A percentile compares a stretch with the other conserved stretches of the same genome.
These are phyloP conservation scores for Laburnicola sp. DNA, from an alignment of 2,329 filamentous ascomycete species.

Conservation along the genomic window DNA sequence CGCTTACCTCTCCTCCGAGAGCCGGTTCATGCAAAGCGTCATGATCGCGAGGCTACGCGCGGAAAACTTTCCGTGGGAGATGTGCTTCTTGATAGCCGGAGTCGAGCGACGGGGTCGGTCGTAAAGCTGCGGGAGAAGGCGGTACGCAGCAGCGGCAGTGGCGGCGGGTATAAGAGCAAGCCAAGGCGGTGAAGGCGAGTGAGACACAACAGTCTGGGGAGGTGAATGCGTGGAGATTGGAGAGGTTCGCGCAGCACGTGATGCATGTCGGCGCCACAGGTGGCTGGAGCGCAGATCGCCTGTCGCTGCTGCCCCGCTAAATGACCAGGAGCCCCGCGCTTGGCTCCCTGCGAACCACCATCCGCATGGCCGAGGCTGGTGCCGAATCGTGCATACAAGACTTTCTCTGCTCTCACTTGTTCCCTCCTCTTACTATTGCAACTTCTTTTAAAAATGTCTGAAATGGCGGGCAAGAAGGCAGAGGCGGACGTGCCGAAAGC, in stretches of 20 bases:
- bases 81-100: not conserved
- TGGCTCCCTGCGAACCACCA: too few relatives aligned
- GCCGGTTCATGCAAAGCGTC: conserved; percentile 83
- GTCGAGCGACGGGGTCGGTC: not conserved
- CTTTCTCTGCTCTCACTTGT: not conserved
- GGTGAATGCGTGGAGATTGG: not conserved
- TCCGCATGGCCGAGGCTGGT: conserved; percentile 13
- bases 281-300: conserved; percentile 11
- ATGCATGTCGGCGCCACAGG: conserved; percentile 13
- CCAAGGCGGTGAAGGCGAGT: not conserved
- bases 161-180: not conserved
- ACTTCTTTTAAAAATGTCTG: conserved; percentile 22
- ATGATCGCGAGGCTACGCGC: conserved; percentile 52
- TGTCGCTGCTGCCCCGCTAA: conserved; percentile 22
- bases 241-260: conserved; percentile 22
- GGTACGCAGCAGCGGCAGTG: not conserved
- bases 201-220: not conserved
- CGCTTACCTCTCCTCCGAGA: conserved; percentile 44
- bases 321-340: too few relatives aligned
- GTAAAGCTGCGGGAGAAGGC: not conserved
- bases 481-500: not conserved
- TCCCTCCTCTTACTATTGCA: not conserved
- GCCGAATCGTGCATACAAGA: conserved; percentile 3
- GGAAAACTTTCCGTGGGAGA: not conserved
- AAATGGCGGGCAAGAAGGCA: conserved; percentile 20